Evolutionary conservation across 2,329 filamentous ascomycete genomes (phyloP).

Genomic region (Rutstroemia sp.): DNA sequence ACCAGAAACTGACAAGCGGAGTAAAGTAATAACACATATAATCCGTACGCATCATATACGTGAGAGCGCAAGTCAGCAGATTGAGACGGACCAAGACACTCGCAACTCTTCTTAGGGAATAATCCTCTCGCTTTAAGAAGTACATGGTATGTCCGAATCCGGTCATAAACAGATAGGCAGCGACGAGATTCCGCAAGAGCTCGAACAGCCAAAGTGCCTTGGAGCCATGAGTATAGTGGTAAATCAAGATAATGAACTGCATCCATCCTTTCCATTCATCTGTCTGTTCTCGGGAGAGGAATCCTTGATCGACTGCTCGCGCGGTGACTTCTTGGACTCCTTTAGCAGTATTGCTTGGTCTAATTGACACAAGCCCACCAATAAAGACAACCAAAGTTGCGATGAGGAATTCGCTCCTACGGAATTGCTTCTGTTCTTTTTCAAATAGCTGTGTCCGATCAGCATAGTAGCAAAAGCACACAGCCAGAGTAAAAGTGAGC

Average conservation of each 20-base stretch:
- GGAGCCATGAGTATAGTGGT: constrained; percentile 50
- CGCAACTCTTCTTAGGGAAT: constrained; percentile 44
- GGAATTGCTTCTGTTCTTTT: constrained; percentile 42
- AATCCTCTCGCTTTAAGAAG: constrained; percentile 49
- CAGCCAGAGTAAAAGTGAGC: constrained; percentile 16
- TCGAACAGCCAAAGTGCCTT: constrained; percentile 45
- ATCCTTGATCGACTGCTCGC: constrained; percentile 28
- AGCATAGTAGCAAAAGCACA: constrained; percentile 42
- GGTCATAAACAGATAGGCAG: constrained; percentile 55
- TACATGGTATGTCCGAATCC: constrained; percentile 54
- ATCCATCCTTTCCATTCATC: constrained; percentile 63
- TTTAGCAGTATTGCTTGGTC: constrained; percentile 11
- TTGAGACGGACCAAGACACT: constrained; percentile 50
- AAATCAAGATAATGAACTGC: constrained; percentile 48
- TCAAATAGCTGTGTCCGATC: constrained; percentile 48
- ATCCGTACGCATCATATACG: constrained; percentile 48
- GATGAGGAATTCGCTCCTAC: constrained; percentile 28
- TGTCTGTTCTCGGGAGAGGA: constrained; percentile 48
- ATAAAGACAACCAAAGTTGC: constrained; percentile 23
- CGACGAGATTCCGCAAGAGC: constrained; percentile 44
- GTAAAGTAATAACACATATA: constrained; percentile 54
- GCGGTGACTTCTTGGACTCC: background rate
- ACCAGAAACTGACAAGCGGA: constrained; percentile 54
- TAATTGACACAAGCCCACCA: constrained; percentile 28
- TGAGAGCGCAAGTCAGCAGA: constrained; percentile 43